Evolutionary conservation across 1,284 basidiomycete species (phyloP).

Genomic region (Trichosporon sp.): DNA sequence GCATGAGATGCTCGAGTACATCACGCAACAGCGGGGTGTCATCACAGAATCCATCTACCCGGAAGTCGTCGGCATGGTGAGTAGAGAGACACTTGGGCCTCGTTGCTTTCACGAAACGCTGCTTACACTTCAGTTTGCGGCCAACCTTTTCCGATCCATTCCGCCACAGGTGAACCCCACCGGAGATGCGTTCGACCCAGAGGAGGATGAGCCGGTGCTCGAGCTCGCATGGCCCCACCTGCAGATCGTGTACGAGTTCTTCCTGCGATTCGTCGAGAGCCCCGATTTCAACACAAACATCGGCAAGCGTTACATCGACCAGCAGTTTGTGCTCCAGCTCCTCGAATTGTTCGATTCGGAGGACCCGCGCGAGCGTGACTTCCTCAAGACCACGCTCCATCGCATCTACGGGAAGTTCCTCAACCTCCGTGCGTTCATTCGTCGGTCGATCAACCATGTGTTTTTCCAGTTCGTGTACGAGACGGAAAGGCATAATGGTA

Average conservation of each 20-base stretch:
- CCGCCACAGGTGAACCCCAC: slow-evolving; percentile 97
- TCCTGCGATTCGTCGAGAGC: slow-evolving; percentile 96
- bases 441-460: slow-evolving; percentile 98
- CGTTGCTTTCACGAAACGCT: background rate
- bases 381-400: slow-evolving; percentile 97
- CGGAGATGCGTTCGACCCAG: slow-evolving; percentile 97
- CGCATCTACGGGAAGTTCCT: slow-evolving; percentile 99
- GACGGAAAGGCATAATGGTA: slow-evolving; percentile 97
- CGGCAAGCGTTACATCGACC: slow-evolving; percentile 97
- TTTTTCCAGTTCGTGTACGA: slow-evolving; percentile 99
- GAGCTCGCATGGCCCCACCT: slow-evolving; percentile 99
- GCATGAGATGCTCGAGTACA: slow-evolving; percentile 99
- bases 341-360: slow-evolving; percentile 98
- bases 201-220: slow-evolving; percentile 98
- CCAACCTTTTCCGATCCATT: slow-evolving; percentile 98
- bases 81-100: too few relatives aligned
- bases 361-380: slow-evolving; percentile 97
- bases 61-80: slow-evolving; percentile 95
- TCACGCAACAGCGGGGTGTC: slow-evolving; percentile 91
- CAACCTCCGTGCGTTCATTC: slow-evolving; percentile 96
- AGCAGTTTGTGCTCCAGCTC: slow-evolving; percentile 89
- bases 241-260: slow-evolving; percentile 99
- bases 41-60: slow-evolving; percentile 98
- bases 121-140: slow-evolving; percentile 64
- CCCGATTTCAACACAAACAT: slow-evolving; percentile 98